Conservation (phyloP, 2,329 filamentous ascomycete genomes). For the Raffaelea deltoideospora region DNA sequence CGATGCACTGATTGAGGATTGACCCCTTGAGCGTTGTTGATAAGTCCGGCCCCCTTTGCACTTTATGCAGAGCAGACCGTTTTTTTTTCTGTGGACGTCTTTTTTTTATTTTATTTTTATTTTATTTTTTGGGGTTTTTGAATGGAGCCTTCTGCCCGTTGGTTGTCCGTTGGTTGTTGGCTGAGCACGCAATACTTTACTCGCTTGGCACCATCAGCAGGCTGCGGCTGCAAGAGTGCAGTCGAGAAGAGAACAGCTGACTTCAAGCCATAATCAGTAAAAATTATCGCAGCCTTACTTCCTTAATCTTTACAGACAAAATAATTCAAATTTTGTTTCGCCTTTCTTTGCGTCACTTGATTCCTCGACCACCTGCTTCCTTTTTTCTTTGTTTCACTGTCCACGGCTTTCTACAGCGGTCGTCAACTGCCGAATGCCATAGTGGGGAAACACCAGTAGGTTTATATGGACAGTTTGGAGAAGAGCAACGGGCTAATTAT, state of each 20-base stretch:
- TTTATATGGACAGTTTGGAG: background rate
- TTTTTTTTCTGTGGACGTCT: background rate
- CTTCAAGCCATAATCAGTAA: too few relatives aligned
- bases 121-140: background rate
- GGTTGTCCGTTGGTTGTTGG: too few relatives aligned
- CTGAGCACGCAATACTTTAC: too few relatives aligned
- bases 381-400: background rate
- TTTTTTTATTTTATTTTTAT: background rate
- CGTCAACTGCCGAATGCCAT: background rate
- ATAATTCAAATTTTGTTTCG: background rate
- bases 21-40: background rate
- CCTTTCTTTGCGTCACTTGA: too few relatives aligned
- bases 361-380: too few relatives aligned
- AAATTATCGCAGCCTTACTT: background rate
- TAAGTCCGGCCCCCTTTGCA: background rate
- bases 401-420: background rate
- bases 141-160: too few relatives aligned
- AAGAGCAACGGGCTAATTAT: too few relatives aligned
- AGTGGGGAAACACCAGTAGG: background rate
- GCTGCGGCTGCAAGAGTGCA: too few relatives aligned
- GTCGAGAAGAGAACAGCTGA: too few relatives aligned
- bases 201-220: too few relatives aligned
- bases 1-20: slow-evolving; percentile 45
- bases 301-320: background rate
- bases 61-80: background rate